Base-by-base conservation (phyloP, 352 stramenopile species). In the Pythium rishiriense region DNA sequence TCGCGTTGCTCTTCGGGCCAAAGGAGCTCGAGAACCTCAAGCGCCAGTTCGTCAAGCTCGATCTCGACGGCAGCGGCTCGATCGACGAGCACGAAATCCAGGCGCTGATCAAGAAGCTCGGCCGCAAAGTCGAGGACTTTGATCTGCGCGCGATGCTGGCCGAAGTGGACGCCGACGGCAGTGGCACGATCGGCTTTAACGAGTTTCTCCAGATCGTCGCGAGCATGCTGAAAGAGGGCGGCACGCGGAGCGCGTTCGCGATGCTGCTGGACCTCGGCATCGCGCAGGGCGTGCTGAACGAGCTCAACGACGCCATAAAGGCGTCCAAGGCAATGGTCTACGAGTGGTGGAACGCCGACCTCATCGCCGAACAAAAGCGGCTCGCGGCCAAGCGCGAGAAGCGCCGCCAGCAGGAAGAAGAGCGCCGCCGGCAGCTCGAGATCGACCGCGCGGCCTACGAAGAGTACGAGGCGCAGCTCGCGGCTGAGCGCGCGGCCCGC, bases 141-240 rank as follows among this genome's bases (percentile, higher is more conserved):
- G 72, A 93, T 41, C 45, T 91, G 14, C 64, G 71, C 14, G 73
- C 70, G 9, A 89, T 93, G 70, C 62, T 93, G 28, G 63, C 65
- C 10, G 81, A 91, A 55, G 84, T 91, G 3, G 84, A 93, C 59
- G 75, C 61, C 0, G 82, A 91, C 53, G 75, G 74, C 17, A 91
- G 82, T 46, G 84, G 84, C 11, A 68, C 72, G 0, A 90, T 93
- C 49, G 77, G 80, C 48, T 91, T 88, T 55, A 87, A 83, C 58
- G 79, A 88, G 68, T 91, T 91, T 62, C 54, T 88, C 39, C 75
- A 87, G 60, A 85, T 91, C 46, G 74, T 91, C 19, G 72, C 78
- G 12, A 71, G 25, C 31, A 88, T 91, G 79, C 78, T 73, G 42
- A 79, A 83, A 47, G 68, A 70, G 25, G 54, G 43, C 48, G 42